Evolutionary conservation across 1,284 basidiomycete species (phyloP).

Genomic region (Leccinum olivaceoglutinosum): DNA sequence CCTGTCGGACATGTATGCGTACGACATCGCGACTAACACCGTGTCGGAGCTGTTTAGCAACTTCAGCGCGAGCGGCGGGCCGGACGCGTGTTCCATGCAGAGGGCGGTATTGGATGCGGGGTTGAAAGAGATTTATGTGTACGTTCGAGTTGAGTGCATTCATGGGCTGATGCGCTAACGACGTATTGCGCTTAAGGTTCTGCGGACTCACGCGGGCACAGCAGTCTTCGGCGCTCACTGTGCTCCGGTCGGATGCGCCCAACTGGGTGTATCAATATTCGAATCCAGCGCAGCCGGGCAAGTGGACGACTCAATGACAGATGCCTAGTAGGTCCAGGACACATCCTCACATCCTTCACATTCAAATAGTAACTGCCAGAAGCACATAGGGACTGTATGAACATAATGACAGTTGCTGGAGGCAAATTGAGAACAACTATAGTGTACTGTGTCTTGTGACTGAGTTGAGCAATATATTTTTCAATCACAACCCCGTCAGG

Average conservation of each 20-base stretch:
- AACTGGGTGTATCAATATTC: constrained; percentile 65
- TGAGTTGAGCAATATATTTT: too few relatives aligned
- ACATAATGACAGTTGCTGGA: too few relatives aligned
- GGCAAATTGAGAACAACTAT: too few relatives aligned
- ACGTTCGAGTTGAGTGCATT: constrained; percentile 25
- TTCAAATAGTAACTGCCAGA: too few relatives aligned
- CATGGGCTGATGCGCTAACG: neutral
- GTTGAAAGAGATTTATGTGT: constrained; percentile 70
- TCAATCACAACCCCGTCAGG: too few relatives aligned
- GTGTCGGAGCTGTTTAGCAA: constrained; percentile 60
- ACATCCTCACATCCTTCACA: too few relatives aligned
- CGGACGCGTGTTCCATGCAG: constrained; percentile 65
- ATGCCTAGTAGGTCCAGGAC: too few relatives aligned
- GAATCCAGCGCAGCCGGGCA: constrained; percentile 43
- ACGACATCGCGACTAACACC: constrained; percentile 53
- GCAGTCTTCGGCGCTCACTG: constrained; percentile 37
- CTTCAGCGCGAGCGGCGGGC: constrained; percentile 51
- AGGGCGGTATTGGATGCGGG: constrained; percentile 61
- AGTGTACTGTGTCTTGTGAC: too few relatives aligned
- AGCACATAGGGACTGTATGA: too few relatives aligned
- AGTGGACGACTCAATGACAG: constrained; percentile 40
- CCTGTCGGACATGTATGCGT: constrained; percentile 66
- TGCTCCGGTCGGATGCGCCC: constrained; percentile 43
- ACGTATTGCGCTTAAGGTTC: constrained; percentile 36
- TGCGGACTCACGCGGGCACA: constrained; percentile 49